These are phyloP conservation scores for Fusarium circinatum DNA, from an alignment of 2,329 filamentous ascomycete genomes.

Conservation along the genomic window DNA sequence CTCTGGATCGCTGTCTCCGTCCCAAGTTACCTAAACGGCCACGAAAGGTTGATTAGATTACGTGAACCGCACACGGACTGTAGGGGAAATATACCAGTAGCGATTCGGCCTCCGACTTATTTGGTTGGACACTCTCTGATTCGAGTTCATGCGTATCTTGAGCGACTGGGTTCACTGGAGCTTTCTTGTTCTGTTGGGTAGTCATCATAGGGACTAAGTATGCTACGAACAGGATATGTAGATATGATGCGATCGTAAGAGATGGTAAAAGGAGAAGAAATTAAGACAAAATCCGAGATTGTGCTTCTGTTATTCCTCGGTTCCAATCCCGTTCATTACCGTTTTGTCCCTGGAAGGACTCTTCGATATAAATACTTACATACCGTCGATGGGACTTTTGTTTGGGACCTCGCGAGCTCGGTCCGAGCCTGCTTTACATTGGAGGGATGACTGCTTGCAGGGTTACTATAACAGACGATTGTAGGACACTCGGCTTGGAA, in stretches of 20 bases:
- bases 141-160: neutral
- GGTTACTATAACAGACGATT: neutral
- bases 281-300: neutral
- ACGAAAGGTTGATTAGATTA: accelerated
- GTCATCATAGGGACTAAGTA: neutral
- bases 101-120: neutral
- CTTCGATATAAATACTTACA: neutral
- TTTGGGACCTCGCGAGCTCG: neutral
- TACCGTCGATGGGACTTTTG: neutral
- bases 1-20: neutral
- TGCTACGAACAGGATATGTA: accelerated
- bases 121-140: neutral
- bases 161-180: neutral
- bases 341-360: neutral
- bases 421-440: neutral
- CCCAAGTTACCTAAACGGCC: neutral
- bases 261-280: neutral
- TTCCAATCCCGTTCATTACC: accelerated
- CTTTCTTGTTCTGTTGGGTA: neutral
- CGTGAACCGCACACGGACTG: neutral
- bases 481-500: neutral
- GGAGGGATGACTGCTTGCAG: neutral
- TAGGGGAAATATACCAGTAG: neutral
- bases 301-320: too few species aligned
- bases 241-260: neutral